Evolutionary conservation across 169 alveolate species (phyloP), one percentile per base, ranked within the genome.

Genomic region (Plasmodium blacklocki): DNA sequence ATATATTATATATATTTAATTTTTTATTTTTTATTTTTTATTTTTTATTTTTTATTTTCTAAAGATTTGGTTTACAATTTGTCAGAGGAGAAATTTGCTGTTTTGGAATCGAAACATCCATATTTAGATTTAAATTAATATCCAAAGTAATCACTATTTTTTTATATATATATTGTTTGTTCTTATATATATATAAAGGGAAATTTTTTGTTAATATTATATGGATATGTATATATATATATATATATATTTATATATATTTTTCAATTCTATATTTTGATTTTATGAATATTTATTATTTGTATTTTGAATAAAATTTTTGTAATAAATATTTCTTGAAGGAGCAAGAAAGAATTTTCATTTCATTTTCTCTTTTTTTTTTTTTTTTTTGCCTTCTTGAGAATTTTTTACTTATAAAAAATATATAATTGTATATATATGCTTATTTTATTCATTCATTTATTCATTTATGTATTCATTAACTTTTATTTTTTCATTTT

Each of bases 51-150:
- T 23, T 43, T 8, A 14, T 54, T 80, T 70, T 67, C 50, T 26
- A n/a, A 14, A 83, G 86, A 59, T 70, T 56, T 83, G 54, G 74
- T 83, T 15, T 73, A 83, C 58, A 50, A 68, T 5, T n/a, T 83
- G 19, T 83, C 91, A 26, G 74, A 70, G 47, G 32, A 58, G 66
- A 83, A 83, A 50, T 70, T 68, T 62, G 66, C 54, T n/a, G 47
- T 2, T 23, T n/a, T 59, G 64, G 74, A 83, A 54, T 68, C 91
- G 18, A 54, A 52, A 49, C 68, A 83, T 39, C 91, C 91, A 18
- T 83, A 83, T 45, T 39, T 83, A 59, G 91, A 83, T 19, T 60
- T 66, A 45, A 18, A 68, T 49, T 67, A 49, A 80, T 23, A 21
- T 39, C 23, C 8, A 32, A 32, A 32, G 43, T 32, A 6, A 32